Base-by-base conservation (phyloP, 1,284 basidiomycete genomes). In the Cryptococcus neoformans region DNA sequence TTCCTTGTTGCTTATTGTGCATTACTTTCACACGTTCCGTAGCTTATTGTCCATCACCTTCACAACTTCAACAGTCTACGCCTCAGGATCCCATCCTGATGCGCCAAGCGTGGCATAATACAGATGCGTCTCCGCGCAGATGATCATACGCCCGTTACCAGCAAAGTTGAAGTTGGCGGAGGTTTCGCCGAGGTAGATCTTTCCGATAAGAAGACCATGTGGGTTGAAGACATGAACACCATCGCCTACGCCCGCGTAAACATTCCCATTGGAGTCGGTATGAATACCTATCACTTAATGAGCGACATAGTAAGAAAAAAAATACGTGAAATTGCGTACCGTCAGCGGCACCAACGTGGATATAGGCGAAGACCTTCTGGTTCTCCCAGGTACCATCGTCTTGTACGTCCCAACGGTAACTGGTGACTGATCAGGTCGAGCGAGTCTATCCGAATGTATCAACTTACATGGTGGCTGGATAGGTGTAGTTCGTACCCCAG, bases 181-280 rank as follows among this genome's bases (percentile, higher is more conserved):
- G 0, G 79, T 80, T 3, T 73, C 79, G 14, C 84, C 84, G 0
- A 85, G 59, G 76, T 86, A 89, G 70, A 90, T 85, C 74, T 90
- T 90, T 44, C 88, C 88, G 9, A 90, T 76, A 2, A 90, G 78
- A 2, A 79, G 81, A 2, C 88, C 88, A 12, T 81, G 66, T 0
- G 81, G 65, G 66, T 84, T 83, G 83, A 84, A 89, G 2, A 90
- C 86, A 28, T 88, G 83, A 1, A 87, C 83, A 45, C 89, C 89
- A 63, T 91, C 89, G 5, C 83, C 85, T 57, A 81, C 83, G 2
- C 85, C 85, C 14, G 83, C 79, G 62, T 87, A 89, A 1, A 89
- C 81, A 64, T 89, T 88, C 2, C 87, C 87, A 1, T 81, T 67
- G 1, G 75, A 76, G 66, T 90, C 87, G 36, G 80, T 73, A 63